Percentiles rank a stretch among this genome's conserved stretches.
phyloP scores from a whole-genome alignment of 768 basidiomycete genomes.

The Leccinum imitatum region DNA sequence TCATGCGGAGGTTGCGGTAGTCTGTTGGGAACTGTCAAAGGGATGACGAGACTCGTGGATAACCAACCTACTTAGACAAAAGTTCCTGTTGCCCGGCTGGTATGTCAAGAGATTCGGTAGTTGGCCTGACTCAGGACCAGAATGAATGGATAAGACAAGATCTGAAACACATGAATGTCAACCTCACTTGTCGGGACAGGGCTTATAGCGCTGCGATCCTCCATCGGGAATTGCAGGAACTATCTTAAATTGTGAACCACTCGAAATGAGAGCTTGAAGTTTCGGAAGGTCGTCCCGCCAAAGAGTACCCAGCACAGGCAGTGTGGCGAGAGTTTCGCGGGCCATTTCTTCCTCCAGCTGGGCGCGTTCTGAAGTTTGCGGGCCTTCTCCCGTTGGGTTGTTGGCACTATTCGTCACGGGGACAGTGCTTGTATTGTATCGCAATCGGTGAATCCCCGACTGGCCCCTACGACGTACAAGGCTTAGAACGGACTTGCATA shows the following conservation, averaged over 20 bases:
- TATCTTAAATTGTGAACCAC: background rate
- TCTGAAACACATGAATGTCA: background rate
- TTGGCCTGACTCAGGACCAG: background rate
- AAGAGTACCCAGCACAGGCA: background rate
- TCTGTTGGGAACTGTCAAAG: background rate
- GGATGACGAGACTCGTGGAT: background rate
- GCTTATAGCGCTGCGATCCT: conserved; percentile 13
- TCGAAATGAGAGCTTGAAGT: background rate
- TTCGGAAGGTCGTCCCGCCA: background rate
- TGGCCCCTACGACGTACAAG: background rate
- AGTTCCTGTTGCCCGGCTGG: conserved; percentile 10
- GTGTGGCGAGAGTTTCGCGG: conserved; percentile 3
- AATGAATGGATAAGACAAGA: background rate
- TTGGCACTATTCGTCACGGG: background rate
- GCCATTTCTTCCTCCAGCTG: background rate
- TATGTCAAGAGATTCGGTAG: background rate
- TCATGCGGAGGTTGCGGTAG: background rate
- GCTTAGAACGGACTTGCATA: conserved; percentile 3
- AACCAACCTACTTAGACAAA: conserved; percentile 7
- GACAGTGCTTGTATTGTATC: background rate
- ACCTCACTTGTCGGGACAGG: conserved; percentile 2
- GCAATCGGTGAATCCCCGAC: background rate
- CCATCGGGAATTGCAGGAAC: conserved; percentile 6
- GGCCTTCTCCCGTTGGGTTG: background rate
- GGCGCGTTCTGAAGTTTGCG: background rate